Evolutionary conservation across 805 yeast genomes (phyloP).

Genomic region (Candida nitratophila): DNA sequence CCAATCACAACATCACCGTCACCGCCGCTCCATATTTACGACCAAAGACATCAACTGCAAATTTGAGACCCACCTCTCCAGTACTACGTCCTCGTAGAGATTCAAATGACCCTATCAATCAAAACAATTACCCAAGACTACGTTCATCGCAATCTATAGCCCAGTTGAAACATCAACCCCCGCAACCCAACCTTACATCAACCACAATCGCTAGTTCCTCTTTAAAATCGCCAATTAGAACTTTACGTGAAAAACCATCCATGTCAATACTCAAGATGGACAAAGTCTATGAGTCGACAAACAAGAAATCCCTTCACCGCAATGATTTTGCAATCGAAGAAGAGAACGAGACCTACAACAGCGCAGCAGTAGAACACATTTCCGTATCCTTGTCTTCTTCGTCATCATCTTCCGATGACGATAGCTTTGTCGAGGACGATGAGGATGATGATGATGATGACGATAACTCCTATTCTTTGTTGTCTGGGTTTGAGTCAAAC

Average conservation of each 20-base stretch:
- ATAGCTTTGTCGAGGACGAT: background rate
- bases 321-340: background rate
- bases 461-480: too few relatives aligned
- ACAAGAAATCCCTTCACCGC: background rate
- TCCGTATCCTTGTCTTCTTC: too few relatives aligned
- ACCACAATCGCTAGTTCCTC: too few relatives aligned
- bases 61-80: background rate
- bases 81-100: background rate
- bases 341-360: background rate
- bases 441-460: too few relatives aligned
- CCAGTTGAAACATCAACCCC: background rate
- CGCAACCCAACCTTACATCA: too few relatives aligned
- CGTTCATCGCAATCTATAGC: constrained; percentile 2
- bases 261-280: constrained; percentile 18
- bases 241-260: constrained; percentile 17
- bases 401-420: background rate
- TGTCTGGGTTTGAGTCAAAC: too few relatives aligned
- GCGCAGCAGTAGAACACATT: too few relatives aligned
- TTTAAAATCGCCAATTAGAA: background rate
- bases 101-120: background rate
- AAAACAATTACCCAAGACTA: background rate
- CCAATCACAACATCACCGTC: too few relatives aligned
- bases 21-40: background rate
- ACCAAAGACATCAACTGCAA: constrained; percentile 4
- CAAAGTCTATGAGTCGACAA: constrained; percentile 3